Evolutionary conservation across 306 rosid species (phyloP), one percentile per base, ranked within the genome.

Genomic region (Oxytropis ochrocephala): DNA sequence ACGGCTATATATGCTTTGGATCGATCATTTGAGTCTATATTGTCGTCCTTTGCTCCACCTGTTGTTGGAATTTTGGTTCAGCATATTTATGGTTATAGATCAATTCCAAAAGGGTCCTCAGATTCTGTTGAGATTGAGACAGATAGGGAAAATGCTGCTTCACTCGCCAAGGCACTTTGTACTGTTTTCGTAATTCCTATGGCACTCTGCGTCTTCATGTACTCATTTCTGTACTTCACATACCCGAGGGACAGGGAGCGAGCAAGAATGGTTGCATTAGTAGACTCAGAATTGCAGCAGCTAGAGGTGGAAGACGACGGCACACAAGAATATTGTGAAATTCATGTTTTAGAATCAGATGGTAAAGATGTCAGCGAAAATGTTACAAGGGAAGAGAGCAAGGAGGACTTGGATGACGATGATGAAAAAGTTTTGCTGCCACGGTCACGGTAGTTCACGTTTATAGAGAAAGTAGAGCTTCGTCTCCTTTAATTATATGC

Each of bases 191-290:
- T 87, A 11, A 57, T 89, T 67, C 96, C 98, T 2, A 85, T 82
- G 91, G 68, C 78, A 7, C 51, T 92, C 6, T 83, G 95, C 38
- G 81, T 87, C 67, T 63, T 67, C 67, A 86, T 89, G 49, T 87
- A 88, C 74, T 84, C 95, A 13, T 87, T 89, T 76, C 91, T 92
- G 17, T 87, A 87, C 46, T 81, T 78, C 77, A 86, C 97, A 0
- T 91, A 86, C 67, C 92, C 97, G 4, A 86, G 89, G 80, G 97
- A 91, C 74, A 79, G 97, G 32, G 90, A 84, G 5, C 81, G 89
- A 36, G 92, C 92, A 1, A 75, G 80, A 75, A 86, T 88, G 90
- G 75, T 74, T 12, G 60, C 88, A 14, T 56, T 91, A 6, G 43
- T 48, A 3, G 86, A 80, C 67, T 78, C 88, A 4, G 94, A 87